phyloP scores from a whole-genome alignment of 306 rosid genomes.

The Psophocarpus tetragonolobus region DNA sequence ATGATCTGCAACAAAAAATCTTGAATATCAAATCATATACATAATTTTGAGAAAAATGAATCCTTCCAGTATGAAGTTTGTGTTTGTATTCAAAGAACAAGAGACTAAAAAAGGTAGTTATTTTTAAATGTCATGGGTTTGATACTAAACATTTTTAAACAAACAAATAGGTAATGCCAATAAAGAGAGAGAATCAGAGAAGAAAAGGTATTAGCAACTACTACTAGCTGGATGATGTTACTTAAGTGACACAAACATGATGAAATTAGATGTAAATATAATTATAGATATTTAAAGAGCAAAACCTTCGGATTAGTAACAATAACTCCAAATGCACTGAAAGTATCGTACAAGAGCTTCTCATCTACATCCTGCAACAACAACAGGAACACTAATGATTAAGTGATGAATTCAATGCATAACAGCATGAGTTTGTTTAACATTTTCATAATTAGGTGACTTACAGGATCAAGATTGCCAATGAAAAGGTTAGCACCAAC shows the following conservation, averaged over 20 bases:
- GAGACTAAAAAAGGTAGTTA: background rate
- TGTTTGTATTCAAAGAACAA: background rate
- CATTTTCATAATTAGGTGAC: conserved; percentile 33
- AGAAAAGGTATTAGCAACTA: conserved; percentile 12
- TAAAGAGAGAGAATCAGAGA: background rate
- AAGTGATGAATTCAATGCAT: conserved; percentile 2
- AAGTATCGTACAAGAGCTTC: conserved; percentile 92
- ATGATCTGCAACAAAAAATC: conserved; percentile 68
- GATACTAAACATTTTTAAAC: background rate
- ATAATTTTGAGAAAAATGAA: conserved; percentile 14
- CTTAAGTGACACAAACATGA: background rate
- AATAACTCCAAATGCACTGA: conserved; percentile 99
- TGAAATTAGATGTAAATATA: background rate
- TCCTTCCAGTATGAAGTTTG: conserved; percentile 5
- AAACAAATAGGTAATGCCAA: background rate
- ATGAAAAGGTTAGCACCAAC: conserved; percentile 97
- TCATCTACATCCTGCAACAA: conserved; percentile 92
- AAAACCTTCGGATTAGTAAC: conserved; percentile 95
- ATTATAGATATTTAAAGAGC: conserved; percentile 18
- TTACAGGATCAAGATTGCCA: conserved; percentile 95
- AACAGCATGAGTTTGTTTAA: background rate
- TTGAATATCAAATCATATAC: conserved; percentile 31
- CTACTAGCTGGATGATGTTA: conserved; percentile 1
- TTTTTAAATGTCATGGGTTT: background rate
- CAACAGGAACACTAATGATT: conserved; percentile 15